These are phyloP conservation scores for Gillenia trifoliata DNA, from an alignment of 306 rosid species.

Conservation along the genomic window DNA sequence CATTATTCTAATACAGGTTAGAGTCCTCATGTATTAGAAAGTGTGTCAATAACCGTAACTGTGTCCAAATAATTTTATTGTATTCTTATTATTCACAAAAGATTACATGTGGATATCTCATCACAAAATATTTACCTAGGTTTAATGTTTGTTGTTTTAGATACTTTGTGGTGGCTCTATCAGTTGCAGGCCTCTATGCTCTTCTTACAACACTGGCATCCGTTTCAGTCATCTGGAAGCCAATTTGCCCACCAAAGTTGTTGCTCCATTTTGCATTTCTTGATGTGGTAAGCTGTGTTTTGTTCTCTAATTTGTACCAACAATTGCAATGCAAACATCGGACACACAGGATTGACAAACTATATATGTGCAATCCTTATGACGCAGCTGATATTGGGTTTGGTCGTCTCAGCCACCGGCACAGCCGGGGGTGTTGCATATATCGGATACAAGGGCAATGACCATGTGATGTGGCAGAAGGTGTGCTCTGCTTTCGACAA, in stretches of 20 bases:
- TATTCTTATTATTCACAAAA: not conserved
- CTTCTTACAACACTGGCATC: constrained; percentile 57
- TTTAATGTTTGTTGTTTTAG: constrained; percentile 34
- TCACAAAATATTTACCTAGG: not conserved
- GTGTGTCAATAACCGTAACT: too few species aligned
- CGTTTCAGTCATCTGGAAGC: constrained; percentile 41
- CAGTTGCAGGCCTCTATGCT: constrained; percentile 63
- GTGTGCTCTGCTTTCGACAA: constrained; percentile 56
- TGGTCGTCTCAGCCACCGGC: constrained; percentile 77
- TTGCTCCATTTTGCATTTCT: constrained; percentile 47
- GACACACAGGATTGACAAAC: not conserved
- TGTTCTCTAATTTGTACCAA: not conserved
- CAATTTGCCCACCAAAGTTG: constrained; percentile 36
- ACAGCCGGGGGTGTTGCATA: constrained; percentile 69
- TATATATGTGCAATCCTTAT: not conserved
- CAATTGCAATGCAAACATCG: not conserved
- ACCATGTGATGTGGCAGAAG: constrained; percentile 51
- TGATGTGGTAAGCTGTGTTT: constrained; percentile 53
- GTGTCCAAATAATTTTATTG: not conserved
- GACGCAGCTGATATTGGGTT: constrained; percentile 71
- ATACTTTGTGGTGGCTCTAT: constrained; percentile 76
- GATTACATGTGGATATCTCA: not conserved
- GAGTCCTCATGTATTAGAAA: not conserved
- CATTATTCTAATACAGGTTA: not conserved
- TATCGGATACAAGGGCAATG: constrained; percentile 67